A percentile compares a stretch with the other conserved stretches of the same genome.
These are phyloP conservation scores for Verticillium tricorpus DNA, from an alignment of 2,329 filamentous ascomycete species.

Conservation along the genomic window DNA sequence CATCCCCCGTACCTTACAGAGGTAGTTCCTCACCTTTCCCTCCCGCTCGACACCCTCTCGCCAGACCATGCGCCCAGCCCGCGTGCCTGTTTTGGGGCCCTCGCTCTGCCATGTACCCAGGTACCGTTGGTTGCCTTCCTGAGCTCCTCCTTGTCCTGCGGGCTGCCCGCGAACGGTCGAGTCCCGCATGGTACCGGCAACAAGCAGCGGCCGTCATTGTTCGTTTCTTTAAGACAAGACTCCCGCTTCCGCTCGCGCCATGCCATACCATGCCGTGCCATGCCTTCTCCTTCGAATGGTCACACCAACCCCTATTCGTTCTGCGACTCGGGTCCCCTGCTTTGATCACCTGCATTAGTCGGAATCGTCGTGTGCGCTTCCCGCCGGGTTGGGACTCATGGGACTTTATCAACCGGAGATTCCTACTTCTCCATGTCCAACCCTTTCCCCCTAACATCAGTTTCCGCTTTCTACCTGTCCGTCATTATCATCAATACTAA, in stretches of 20 bases:
- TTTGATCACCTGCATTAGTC: constrained; percentile 13
- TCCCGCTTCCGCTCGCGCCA: constrained; percentile 11
- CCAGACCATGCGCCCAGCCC: not conserved
- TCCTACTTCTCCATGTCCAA: not conserved
- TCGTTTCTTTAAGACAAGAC: constrained; percentile 8
- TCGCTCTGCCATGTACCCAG: not conserved
- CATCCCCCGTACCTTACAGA: not conserved
- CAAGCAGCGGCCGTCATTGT: not conserved
- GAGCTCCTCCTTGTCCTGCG: not conserved
- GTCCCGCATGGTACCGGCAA: not conserved
- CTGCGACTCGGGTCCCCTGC: constrained; percentile 12
- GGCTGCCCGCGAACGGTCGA: not conserved
- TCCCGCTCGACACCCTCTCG: not conserved
- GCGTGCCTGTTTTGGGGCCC: not conserved
- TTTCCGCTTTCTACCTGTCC: not conserved
- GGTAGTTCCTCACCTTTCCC: not conserved
- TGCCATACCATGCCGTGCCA: not conserved
- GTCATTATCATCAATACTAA: not conserved
- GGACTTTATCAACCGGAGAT: not conserved
- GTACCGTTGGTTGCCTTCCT: not conserved
- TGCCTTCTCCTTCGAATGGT: not conserved
- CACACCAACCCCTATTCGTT: constrained; percentile 7
- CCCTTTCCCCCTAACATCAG: not conserved
- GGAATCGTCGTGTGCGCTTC: not conserved
- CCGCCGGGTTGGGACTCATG: not conserved